A percentile compares a stretch with the other conserved stretches of the same genome.
These are phyloP conservation scores for Aspergillus fumigatus DNA, from an alignment of 2,329 filamentous ascomycete genomes.

Conservation along the genomic window DNA sequence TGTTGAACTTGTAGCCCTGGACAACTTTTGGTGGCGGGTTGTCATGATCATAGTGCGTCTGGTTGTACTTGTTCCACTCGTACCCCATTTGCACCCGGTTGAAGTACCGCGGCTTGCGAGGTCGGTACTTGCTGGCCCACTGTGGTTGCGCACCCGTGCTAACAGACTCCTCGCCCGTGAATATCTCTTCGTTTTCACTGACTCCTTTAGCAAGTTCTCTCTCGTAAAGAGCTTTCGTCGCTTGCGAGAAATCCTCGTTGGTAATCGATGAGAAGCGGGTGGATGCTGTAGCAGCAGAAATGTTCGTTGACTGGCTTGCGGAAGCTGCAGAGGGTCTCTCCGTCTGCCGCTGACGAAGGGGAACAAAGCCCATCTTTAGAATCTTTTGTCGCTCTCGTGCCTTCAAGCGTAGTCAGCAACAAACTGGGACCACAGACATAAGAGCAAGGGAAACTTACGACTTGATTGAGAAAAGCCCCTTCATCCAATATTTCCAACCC, in stretches of 20 bases:
- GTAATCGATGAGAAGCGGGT: slow-evolving; percentile 65
- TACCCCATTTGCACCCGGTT: slow-evolving; percentile 98
- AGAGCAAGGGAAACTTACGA: slow-evolving; percentile 39
- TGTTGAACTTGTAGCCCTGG: slow-evolving; percentile 99
- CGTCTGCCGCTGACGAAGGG: slow-evolving; percentile 46
- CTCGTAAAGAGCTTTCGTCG: slow-evolving; percentile 84
- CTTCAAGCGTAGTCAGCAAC: slow-evolving; percentile 25
- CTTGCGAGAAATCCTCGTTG: slow-evolving; percentile 78
- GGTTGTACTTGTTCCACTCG: slow-evolving; percentile 99
- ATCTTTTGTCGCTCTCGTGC: slow-evolving; percentile 56
- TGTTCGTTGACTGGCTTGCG: slow-evolving; percentile 34
- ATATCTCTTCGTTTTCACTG: slow-evolving; percentile 92
- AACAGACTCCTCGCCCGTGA: slow-evolving; percentile 82
- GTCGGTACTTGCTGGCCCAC: slow-evolving; percentile 81
- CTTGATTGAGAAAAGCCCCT: slow-evolving; percentile 52
- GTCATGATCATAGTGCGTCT: slow-evolving; percentile 98
- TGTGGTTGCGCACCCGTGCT: slow-evolving; percentile 60
- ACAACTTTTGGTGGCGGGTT: slow-evolving; percentile 97
- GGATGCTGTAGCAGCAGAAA: slow-evolving; percentile 51
- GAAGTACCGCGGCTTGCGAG: slow-evolving; percentile 93
- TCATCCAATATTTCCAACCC: slow-evolving; percentile 55
- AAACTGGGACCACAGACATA: not conserved
- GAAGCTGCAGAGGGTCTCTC: slow-evolving; percentile 31
- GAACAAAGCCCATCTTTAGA: slow-evolving; percentile 63
- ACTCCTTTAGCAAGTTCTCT: slow-evolving; percentile 88